Conservation (phyloP, 331 rosid species). For the Cydonia oblonga region DNA sequence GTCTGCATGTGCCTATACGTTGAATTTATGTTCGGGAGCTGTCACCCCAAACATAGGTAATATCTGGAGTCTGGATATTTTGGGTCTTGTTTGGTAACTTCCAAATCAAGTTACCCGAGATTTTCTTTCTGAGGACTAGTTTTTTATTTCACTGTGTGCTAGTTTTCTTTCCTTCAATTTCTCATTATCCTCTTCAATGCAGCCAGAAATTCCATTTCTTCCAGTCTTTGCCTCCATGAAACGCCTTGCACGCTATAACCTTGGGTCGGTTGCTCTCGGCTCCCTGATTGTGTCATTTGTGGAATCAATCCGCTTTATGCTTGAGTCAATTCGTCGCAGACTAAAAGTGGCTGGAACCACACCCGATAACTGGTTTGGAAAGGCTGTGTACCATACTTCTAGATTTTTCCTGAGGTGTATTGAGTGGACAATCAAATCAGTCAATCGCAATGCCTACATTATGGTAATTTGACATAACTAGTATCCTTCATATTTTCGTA, state of each 20-base stretch:
- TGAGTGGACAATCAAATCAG: conserved; percentile 83
- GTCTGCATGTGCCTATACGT: background rate
- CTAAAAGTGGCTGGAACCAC: conserved; percentile 47
- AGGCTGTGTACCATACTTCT: conserved; percentile 41
- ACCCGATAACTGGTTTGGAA: conserved; percentile 54
- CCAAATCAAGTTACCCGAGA: background rate
- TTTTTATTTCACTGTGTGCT: background rate
- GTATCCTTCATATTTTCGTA: background rate
- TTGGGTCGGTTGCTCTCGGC: conserved; percentile 88
- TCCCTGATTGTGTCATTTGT: conserved; percentile 75
- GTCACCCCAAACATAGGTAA: background rate
- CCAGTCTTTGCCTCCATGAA: conserved; percentile 85
- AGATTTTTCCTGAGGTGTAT: conserved; percentile 52
- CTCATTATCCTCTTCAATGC: conserved; percentile 27
- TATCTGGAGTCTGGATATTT: background rate
- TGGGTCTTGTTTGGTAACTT: background rate
- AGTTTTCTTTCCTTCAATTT: background rate
- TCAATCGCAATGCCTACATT: conserved; percentile 88
- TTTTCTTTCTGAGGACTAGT: background rate
- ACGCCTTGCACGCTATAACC: conserved; percentile 65
- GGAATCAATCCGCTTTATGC: conserved; percentile 80
- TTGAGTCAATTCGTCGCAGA: conserved; percentile 77
- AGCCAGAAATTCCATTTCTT: conserved; percentile 86
- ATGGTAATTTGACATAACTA: conserved; percentile 46
- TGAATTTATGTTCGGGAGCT: background rate